Evolutionary conservation across 1,284 basidiomycete genomes (phyloP).

Genomic region (Fomitopsis palustris): DNA sequence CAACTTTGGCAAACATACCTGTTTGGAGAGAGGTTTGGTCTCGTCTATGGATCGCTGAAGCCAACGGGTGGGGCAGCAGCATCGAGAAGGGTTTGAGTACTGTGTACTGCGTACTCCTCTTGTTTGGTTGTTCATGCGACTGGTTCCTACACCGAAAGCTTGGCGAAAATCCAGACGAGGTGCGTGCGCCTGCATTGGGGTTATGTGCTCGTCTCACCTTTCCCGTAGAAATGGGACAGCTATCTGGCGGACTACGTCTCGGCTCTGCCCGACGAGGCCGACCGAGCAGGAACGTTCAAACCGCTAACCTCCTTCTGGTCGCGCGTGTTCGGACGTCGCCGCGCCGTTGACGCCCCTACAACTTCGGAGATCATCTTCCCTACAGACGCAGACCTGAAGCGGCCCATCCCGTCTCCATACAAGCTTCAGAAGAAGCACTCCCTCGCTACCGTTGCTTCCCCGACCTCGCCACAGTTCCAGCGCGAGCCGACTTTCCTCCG

Average conservation of each 20-base stretch:
- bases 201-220: background rate
- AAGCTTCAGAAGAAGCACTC: constrained; percentile 22
- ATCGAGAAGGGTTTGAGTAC: constrained; percentile 57
- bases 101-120: constrained; percentile 50
- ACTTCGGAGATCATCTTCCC: constrained; percentile 23
- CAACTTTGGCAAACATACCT: constrained; percentile 46
- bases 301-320: constrained; percentile 52
- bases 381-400: constrained; percentile 26
- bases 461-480: background rate
- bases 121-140: constrained; percentile 44
- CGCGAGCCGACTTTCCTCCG: constrained; percentile 14
- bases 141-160: constrained; percentile 52
- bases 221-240: constrained; percentile 59
- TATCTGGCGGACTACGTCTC: constrained; percentile 59
- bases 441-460: constrained; percentile 1
- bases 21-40: constrained; percentile 63
- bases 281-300: constrained; percentile 37
- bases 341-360: constrained; percentile 11
- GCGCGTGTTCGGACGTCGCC: constrained; percentile 34
- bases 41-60: constrained; percentile 48
- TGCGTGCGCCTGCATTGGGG: constrained; percentile 22
- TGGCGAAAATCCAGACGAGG: constrained; percentile 69
- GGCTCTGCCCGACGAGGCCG: constrained; percentile 39
- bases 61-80: constrained; percentile 46
- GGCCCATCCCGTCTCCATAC: constrained; percentile 17